Conservation (phyloP, 2,329 filamentous ascomycete genomes). For the Fusarium pseudoanthophilum region DNA sequence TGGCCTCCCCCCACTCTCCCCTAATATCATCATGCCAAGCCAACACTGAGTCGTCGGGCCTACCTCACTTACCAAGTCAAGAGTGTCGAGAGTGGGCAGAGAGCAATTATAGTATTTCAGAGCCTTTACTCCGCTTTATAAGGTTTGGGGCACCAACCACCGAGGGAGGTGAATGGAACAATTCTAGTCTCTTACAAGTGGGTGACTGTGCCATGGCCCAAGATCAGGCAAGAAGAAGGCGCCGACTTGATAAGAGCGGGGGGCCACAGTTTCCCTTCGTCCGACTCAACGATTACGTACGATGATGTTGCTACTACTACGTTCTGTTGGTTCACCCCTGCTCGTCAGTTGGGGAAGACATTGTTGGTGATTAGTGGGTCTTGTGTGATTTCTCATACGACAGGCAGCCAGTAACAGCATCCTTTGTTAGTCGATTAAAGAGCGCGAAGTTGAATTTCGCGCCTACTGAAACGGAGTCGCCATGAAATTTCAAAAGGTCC, state of each 20-base stretch:
- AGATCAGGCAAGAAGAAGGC: background rate
- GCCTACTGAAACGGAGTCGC: background rate
- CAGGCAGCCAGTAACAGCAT: background rate
- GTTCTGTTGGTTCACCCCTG: constrained; percentile 10
- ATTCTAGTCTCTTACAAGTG: too few species aligned
- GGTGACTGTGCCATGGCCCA: too few species aligned
- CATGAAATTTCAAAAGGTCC: background rate
- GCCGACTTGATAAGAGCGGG: background rate
- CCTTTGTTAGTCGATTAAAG: background rate
- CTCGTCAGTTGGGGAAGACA: background rate
- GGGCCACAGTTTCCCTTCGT: background rate
- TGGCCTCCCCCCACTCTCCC: background rate
- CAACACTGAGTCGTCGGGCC: background rate
- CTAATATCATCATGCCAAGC: background rate
- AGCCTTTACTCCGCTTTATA: background rate
- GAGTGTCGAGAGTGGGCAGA: background rate
- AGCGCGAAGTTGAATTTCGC: background rate
- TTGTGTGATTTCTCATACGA: background rate
- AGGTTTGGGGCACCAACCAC: background rate
- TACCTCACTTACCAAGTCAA: background rate
- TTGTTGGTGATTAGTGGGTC: constrained; percentile 5
- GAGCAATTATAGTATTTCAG: background rate
- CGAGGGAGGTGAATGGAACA: background rate
- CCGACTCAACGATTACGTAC: background rate
- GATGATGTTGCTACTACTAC: background rate